Conservation (phyloP, 352 stramenopile species). For the Pythium aquatile region DNA sequence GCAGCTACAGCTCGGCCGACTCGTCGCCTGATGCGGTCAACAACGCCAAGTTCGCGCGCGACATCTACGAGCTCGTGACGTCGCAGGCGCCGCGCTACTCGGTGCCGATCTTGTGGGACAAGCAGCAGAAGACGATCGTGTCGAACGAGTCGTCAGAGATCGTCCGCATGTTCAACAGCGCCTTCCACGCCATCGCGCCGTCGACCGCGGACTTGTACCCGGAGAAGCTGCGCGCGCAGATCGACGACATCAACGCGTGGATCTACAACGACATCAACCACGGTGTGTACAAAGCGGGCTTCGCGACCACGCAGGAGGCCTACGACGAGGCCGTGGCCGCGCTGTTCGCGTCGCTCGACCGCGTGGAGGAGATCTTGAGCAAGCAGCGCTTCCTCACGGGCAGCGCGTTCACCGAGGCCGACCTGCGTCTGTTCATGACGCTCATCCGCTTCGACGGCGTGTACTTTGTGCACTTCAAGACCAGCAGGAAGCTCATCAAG, state of each 20-base stretch:
- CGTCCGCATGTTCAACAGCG: constrained; percentile 89
- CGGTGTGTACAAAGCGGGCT: constrained; percentile 91
- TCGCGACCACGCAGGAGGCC: constrained; percentile 83
- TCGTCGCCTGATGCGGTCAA: constrained; percentile 68
- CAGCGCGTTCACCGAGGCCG: constrained; percentile 70
- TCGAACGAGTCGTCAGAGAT: constrained; percentile 95
- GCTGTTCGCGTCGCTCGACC: constrained; percentile 70
- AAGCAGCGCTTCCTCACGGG: constrained; percentile 67
- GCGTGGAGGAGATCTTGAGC: constrained; percentile 63
- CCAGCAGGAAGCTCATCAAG: constrained; percentile 86
- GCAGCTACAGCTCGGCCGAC: constrained; percentile 67
- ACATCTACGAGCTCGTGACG: constrained; percentile 83
- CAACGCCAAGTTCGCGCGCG: constrained; percentile 57
- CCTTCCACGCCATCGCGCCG: constrained; percentile 71
- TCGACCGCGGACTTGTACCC: constrained; percentile 82
- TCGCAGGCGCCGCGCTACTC: constrained; percentile 79
- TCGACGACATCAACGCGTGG: constrained; percentile 91
- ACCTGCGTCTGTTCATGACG: constrained; percentile 80
- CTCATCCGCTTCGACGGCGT: constrained; percentile 83
- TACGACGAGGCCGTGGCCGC: constrained; percentile 83
- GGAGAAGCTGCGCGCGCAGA: constrained; percentile 63
- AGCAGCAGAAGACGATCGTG: constrained; percentile 88
- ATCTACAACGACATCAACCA: constrained; percentile 93
- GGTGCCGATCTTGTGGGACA: constrained; percentile 92
- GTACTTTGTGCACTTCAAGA: constrained; percentile 88